phyloP scores from a whole-genome alignment of 2,329 filamentous ascomycete genomes.

The Aspergillus sp. region DNA sequence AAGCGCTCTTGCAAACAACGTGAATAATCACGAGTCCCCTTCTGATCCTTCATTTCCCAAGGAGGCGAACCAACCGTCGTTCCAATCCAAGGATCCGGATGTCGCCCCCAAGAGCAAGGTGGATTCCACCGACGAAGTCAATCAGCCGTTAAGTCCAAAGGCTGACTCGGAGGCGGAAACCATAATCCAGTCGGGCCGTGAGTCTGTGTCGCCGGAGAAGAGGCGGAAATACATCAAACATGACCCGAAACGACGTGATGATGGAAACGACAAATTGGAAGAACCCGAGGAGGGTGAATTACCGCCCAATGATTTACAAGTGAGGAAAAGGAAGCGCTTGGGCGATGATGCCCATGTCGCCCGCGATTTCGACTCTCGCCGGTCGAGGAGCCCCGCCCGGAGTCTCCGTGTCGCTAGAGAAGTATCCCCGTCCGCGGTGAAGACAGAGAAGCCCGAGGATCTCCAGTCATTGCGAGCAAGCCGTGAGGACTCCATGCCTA shows the following conservation, averaged over 20 bases:
- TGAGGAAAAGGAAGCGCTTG: conserved; percentile 25
- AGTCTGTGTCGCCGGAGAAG: conserved; percentile 42
- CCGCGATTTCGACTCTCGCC: conserved; percentile 16
- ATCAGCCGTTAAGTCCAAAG: conserved; percentile 33
- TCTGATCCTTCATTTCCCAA: conserved; percentile 18
- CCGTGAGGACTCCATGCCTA: conserved; percentile 12
- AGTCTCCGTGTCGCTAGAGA: neutral
- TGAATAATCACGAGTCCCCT: conserved; percentile 17
- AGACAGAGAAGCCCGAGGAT: conserved; percentile 31
- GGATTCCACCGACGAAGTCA: conserved; percentile 22
- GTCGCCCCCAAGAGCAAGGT: conserved; percentile 17
- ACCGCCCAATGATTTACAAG: conserved; percentile 16
- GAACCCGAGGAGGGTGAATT: conserved; percentile 15
- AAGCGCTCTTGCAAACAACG: conserved; percentile 26
- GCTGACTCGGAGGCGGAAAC: conserved; percentile 46
- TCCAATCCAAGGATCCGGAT: conserved; percentile 14
- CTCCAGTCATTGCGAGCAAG: conserved; percentile 17
- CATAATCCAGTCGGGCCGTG: conserved; percentile 42
- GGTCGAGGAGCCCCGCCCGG: conserved; percentile 8
- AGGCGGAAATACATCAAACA: conserved; percentile 37
- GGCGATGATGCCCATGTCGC: conserved; percentile 20
- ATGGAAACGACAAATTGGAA: conserved; percentile 15
- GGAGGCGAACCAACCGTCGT: conserved; percentile 13
- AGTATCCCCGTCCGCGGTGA: conserved; percentile 28
- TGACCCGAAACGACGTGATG: conserved; percentile 27